Evolutionary conservation across 768 basidiomycete genomes (phyloP).

Genomic region (Fomitopsis pulvina): DNA sequence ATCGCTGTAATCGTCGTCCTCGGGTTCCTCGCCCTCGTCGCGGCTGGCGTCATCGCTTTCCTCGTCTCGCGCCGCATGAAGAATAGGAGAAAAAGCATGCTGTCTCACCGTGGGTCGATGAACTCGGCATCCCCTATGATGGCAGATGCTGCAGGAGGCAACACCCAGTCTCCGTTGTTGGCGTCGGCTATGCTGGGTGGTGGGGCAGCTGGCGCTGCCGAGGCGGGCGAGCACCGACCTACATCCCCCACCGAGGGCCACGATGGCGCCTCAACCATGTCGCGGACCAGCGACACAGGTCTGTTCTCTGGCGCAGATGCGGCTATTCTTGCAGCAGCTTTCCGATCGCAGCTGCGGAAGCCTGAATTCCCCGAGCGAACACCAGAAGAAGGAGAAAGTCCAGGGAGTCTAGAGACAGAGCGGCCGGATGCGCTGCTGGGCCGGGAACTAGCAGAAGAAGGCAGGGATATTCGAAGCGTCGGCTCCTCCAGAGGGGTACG

Average conservation of each 20-base stretch:
- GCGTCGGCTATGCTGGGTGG: slow-evolving; percentile 24
- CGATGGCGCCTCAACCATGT: slow-evolving; percentile 72
- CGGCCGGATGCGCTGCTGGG: slow-evolving; percentile 42
- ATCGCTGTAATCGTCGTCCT: slow-evolving; percentile 87
- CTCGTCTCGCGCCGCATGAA: slow-evolving; percentile 67
- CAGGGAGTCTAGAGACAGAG: slow-evolving; percentile 27
- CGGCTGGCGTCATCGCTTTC: slow-evolving; percentile 62
- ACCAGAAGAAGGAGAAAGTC: slow-evolving; percentile 66
- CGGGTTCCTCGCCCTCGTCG: slow-evolving; percentile 76
- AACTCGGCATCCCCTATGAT: slow-evolving; percentile 83
- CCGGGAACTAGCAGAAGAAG: slow-evolving; percentile 81
- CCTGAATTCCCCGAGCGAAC: slow-evolving; percentile 75
- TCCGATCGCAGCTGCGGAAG: slow-evolving; percentile 81
- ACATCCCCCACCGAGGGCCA: slow-evolving; percentile 29
- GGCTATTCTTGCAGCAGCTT: slow-evolving; percentile 90
- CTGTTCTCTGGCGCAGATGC: slow-evolving; percentile 83
- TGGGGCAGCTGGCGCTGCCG: slow-evolving; percentile 22
- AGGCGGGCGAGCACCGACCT: slow-evolving; percentile 26
- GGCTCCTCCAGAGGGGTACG: slow-evolving; percentile 71
- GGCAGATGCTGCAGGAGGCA: slow-evolving; percentile 42
- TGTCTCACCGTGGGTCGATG: slow-evolving; percentile 66
- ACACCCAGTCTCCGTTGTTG: slow-evolving; percentile 42
- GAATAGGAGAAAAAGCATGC: slow-evolving; percentile 34
- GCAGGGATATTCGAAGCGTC: slow-evolving; percentile 82
- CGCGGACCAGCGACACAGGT: slow-evolving; percentile 54